Evolutionary conservation across 495 filamentous ascomycete genomes (phyloP).

Genomic region (Schizothecium vesticola): DNA sequence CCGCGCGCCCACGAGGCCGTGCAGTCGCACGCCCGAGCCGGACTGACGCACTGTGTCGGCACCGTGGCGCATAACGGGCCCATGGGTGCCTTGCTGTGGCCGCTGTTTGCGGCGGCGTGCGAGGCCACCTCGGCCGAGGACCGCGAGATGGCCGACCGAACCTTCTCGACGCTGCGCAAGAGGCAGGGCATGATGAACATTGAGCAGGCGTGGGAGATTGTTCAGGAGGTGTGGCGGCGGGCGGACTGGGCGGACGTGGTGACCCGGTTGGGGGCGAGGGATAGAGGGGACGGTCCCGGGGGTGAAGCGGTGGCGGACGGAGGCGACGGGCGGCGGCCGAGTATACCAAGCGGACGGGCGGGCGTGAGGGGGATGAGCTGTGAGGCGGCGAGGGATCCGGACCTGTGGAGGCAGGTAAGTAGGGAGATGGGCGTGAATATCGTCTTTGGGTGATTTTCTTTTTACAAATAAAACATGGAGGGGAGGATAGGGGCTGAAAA

Average conservation of each 20-base stretch:
- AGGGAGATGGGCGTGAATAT: conserved; percentile 48
- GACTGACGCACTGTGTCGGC: conserved; percentile 47
- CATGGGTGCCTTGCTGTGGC: conserved; percentile 57
- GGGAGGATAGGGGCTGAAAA: not conserved
- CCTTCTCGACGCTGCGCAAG: conserved; percentile 45
- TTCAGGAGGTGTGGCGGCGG: conserved; percentile 53
- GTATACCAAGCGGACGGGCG: not conserved
- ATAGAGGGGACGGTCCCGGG: not conserved
- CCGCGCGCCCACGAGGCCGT: conserved; percentile 41
- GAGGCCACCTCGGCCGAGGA: conserved; percentile 45
- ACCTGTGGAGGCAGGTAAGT: conserved; percentile 46
- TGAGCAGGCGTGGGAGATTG: conserved; percentile 50
- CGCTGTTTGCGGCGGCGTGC: conserved; percentile 54
- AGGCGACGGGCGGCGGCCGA: not conserved
- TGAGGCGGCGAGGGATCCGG: conserved; percentile 12
- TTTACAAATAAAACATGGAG: not conserved
- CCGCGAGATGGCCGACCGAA: conserved; percentile 38
- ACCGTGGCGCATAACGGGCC: conserved; percentile 50
- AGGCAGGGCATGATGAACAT: conserved; percentile 61
- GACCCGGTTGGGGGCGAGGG: not conserved
- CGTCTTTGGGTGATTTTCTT: conserved; percentile 47
- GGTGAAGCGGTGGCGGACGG: not conserved
- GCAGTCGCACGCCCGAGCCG: conserved; percentile 45
- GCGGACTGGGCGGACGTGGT: conserved; percentile 31
- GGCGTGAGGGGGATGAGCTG: not conserved